phyloP scores from a whole-genome alignment of 225 moss, liverwort and hornwort genomes.

The Neckera pumila region DNA sequence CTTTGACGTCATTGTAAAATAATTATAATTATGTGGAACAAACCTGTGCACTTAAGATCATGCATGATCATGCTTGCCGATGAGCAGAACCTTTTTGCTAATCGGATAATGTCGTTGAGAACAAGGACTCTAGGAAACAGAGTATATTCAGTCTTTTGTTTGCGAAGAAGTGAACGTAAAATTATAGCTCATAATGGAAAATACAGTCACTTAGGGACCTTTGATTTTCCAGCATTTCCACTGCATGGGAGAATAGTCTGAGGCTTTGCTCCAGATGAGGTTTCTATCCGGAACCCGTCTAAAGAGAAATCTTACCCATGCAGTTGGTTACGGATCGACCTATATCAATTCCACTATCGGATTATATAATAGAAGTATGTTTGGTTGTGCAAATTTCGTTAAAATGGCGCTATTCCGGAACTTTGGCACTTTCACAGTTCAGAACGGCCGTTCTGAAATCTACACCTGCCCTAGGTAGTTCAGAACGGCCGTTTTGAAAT shows the following conservation, averaged over 20 bases:
- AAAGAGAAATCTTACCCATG: too few relatives aligned
- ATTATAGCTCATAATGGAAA: background rate
- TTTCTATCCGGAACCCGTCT: too few relatives aligned
- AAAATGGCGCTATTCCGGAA: too few relatives aligned
- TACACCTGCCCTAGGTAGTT: too few relatives aligned
- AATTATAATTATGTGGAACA: background rate
- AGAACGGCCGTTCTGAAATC: too few relatives aligned
- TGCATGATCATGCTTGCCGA: background rate
- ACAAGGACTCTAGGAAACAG: background rate
- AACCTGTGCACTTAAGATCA: background rate
- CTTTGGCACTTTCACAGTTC: too few relatives aligned
- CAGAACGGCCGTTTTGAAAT: too few relatives aligned
- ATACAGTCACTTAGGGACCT: too few relatives aligned
- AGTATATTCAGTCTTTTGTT: background rate
- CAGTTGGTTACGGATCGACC: too few relatives aligned
- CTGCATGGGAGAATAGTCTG: background rate
- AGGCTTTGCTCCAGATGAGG: background rate
- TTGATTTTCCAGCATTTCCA: background rate
- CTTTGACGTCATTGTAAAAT: background rate
- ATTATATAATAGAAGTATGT: too few relatives aligned
- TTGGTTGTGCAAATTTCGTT: too few relatives aligned
- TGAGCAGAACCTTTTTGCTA: background rate
- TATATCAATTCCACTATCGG: too few relatives aligned
- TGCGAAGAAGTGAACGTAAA: background rate
- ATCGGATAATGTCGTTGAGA: background rate